Percentiles rank a stretch among this genome's conserved stretches.
Evolutionary conservation across 1,284 basidiomycete species (phyloP).

Genomic region (Pseudozyma flocculosa): DNA sequence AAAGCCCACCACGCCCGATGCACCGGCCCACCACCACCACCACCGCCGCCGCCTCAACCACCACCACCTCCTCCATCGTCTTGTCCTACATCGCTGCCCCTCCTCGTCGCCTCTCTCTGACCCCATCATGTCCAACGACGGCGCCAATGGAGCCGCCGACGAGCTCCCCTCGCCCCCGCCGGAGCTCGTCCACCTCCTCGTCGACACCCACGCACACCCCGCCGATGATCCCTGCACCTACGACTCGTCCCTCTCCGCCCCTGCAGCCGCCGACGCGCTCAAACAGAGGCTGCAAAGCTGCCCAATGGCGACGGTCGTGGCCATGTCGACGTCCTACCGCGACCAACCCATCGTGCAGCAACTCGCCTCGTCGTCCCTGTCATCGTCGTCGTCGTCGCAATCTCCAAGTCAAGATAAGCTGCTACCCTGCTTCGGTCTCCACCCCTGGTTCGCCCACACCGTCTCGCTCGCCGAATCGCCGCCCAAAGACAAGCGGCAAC

Average conservation of each 20-base stretch:
- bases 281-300: slow-evolving; percentile 7
- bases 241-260: slow-evolving; percentile 1
- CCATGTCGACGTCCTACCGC: slow-evolving; percentile 46
- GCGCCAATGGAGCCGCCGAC: too few relatives aligned
- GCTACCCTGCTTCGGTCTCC: slow-evolving; percentile 45
- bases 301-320: slow-evolving; percentile 19
- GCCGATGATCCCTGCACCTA: slow-evolving; percentile 43
- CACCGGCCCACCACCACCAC: too few relatives aligned
- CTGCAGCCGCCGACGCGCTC: slow-evolving; percentile 15
- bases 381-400: too few relatives aligned
- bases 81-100: too few relatives aligned
- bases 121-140: too few relatives aligned
- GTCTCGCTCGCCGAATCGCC: slow-evolving; percentile 34
- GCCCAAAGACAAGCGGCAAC: slow-evolving; percentile 15
- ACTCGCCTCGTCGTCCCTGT: too few relatives aligned
- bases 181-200: slow-evolving; percentile 13
- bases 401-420: slow-evolving; percentile 15
- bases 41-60: too few relatives aligned
- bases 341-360: slow-evolving; percentile 46
- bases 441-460: slow-evolving; percentile 51
- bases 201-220: slow-evolving; percentile 50
- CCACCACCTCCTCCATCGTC: too few relatives aligned
- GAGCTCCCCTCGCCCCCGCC: not conserved
- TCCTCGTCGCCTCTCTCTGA: too few relatives aligned
- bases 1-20: too few relatives aligned